Evolutionary conservation across 257 asterid genomes (phyloP), one percentile per base, ranked within the genome.

Genomic region (Ehretia macrophylla): DNA sequence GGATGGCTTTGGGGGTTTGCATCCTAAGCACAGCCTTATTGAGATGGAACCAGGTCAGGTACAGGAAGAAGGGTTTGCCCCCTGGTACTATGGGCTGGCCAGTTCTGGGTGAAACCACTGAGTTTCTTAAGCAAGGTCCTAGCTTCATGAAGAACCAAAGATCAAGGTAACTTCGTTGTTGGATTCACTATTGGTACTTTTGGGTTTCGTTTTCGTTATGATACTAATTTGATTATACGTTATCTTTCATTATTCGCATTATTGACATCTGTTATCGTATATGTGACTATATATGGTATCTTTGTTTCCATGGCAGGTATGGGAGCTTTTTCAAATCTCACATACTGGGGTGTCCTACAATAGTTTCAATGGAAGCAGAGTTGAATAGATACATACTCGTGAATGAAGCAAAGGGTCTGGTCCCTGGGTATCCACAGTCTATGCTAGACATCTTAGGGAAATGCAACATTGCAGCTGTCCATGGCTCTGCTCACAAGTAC

Each of bases 81-180:
- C 97, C 95, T 32, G 99, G 99, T 32, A 89, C 96, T 66, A 93
- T 89, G 99, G 99, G 99, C 14, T 93, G 99, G 99, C 99, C 97
- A 32, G 75, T 93, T 62, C 84, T 93, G 51, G 99, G 99, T 45
- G 99, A 93, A 72, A 93, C 99, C 4, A 85, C 99, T 1, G 99
- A 87, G 80, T 93, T 93, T 74, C 83, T 93, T 1, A 93, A 87
- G 58, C 99, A 81, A 59, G 99, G 99, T 11, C 99, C 99, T 27
- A 75, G 59, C 67, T 93, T 93, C 80, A 87, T 93, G 99, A 89
- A 73, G 70, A 84, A 68, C 71, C 94, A 93, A 73, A 87, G 96
- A 85, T 71, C 96, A 71, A 93, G 97, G 97, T 93, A 57, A 60
- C 22, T 44, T 18, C n/a, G n/a, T n/a, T n/a, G n/a, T n/a, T 32